Conservation (phyloP, 2,329 filamentous ascomycete species). For the Neonectria sp. region DNA sequence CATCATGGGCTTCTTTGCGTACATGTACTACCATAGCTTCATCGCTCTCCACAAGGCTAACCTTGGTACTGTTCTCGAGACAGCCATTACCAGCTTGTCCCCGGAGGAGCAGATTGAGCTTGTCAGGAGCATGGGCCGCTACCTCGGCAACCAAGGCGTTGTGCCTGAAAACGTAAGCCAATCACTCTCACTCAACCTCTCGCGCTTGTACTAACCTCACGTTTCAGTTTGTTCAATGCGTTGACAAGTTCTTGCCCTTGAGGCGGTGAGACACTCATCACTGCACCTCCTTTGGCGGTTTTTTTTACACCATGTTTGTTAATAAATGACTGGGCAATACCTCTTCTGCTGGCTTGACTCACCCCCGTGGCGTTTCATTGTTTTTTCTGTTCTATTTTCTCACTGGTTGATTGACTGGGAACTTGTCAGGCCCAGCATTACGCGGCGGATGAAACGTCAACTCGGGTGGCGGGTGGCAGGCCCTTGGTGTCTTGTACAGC, state of each 20-base stretch:
- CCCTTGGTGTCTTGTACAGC: conserved; percentile 23
- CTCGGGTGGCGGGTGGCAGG: conserved; percentile 31
- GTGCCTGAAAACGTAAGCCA: conserved; percentile 52
- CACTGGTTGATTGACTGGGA: conserved; percentile 12
- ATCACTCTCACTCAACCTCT: not conserved
- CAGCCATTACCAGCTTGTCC: conserved; percentile 89
- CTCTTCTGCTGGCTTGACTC: conserved; percentile 33
- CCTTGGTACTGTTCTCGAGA: conserved; percentile 90
- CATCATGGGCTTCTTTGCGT: conserved; percentile 99
- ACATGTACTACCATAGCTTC: conserved; percentile 99
- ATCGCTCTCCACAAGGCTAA: conserved; percentile 90
- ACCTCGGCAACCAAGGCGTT: conserved; percentile 75
- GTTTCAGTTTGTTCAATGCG: conserved; percentile 44
- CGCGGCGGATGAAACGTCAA: conserved; percentile 31
- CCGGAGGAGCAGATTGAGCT: conserved; percentile 92
- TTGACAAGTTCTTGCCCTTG: conserved; percentile 44
- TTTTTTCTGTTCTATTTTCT: conserved; percentile 26
- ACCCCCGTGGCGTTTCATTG: conserved; percentile 35
- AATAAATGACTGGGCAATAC: conserved; percentile 31
- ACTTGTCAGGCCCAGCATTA: conserved; percentile 4
- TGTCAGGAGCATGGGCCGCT: conserved; percentile 74
- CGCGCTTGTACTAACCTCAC: not conserved
- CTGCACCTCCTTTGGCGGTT: conserved; percentile 12
- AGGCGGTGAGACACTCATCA: conserved; percentile 40
- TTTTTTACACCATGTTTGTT: conserved; percentile 35